phyloP scores from a whole-genome alignment of 306 rosid genomes.

The Inga leiocalycina region DNA sequence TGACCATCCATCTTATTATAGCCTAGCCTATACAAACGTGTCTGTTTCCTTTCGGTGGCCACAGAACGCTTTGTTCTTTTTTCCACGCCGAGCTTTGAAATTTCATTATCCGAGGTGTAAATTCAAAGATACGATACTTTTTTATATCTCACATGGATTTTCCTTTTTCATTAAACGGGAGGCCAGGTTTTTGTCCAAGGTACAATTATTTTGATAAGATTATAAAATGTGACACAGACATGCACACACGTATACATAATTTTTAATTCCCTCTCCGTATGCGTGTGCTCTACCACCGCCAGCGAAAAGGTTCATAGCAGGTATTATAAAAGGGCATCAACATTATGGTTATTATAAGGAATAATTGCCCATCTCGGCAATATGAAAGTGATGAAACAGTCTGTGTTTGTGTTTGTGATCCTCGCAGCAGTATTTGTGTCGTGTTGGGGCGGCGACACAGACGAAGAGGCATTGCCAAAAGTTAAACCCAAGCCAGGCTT shows the following conservation, averaged over 20 bases:
- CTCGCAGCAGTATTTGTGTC: background rate
- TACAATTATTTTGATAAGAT: background rate
- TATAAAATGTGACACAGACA: too few relatives aligned
- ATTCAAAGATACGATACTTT: background rate
- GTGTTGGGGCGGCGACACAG: background rate
- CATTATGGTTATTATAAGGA: background rate
- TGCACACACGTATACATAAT: too few relatives aligned
- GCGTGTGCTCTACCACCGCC: background rate
- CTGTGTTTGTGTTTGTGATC: background rate
- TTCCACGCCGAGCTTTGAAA: background rate
- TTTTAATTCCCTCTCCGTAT: background rate
- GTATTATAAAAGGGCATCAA: background rate
- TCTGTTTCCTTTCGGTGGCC: background rate
- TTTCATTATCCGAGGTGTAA: background rate
- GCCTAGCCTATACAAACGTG: conserved; percentile 30
- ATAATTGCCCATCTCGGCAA: background rate
- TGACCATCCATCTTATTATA: conserved; percentile 61
- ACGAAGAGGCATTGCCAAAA: background rate
- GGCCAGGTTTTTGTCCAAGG: background rate
- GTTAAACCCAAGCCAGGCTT: background rate
- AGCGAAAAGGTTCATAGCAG: background rate
- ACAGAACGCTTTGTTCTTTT: background rate
- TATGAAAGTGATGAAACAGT: background rate
- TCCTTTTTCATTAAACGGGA: conserved; percentile 15
- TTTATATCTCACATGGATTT: background rate